Percentiles rank a stretch among this genome's conserved stretches.
These are phyloP conservation scores for Teratosphaeriaceae sp. DNA, from an alignment of 2,329 filamentous ascomycete species.

Conservation along the genomic window DNA sequence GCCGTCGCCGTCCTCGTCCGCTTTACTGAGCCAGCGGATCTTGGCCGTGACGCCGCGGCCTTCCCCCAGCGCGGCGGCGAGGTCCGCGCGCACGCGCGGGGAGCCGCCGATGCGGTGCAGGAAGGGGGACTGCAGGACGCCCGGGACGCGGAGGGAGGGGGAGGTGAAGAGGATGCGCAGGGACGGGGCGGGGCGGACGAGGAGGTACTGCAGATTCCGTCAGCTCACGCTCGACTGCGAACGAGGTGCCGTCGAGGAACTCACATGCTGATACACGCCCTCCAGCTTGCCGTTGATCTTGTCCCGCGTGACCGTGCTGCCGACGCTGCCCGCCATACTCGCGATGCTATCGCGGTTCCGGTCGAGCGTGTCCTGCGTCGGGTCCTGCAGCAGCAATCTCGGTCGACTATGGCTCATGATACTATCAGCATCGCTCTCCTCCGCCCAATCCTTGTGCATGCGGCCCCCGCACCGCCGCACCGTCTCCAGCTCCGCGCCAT, in stretches of 20 bases:
- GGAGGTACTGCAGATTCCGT: slow-evolving; percentile 34
- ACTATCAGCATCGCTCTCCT: slow-evolving; percentile 40
- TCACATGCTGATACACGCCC: slow-evolving; percentile 54
- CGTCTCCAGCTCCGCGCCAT: slow-evolving; percentile 57
- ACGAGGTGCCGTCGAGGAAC: slow-evolving; percentile 18
- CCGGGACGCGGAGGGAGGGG: slow-evolving; percentile 43
- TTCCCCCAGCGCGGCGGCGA: slow-evolving; percentile 55
- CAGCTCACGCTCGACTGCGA: not conserved
- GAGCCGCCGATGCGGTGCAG: slow-evolving; percentile 45
- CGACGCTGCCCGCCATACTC: slow-evolving; percentile 3
- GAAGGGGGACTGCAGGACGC: slow-evolving; percentile 44
- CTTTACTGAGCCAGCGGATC: slow-evolving; percentile 58
- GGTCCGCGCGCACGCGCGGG: slow-evolving; percentile 46
- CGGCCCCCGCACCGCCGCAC: slow-evolving; percentile 57
- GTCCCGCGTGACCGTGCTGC: slow-evolving; percentile 12
- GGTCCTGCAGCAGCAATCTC: slow-evolving; percentile 44
- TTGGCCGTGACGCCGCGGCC: slow-evolving; percentile 69
- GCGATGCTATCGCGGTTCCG: slow-evolving; percentile 12
- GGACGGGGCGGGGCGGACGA: slow-evolving; percentile 42
- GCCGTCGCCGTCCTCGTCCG: slow-evolving; percentile 33
- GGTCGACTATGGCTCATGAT: slow-evolving; percentile 32
- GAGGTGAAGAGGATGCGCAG: slow-evolving; percentile 46
- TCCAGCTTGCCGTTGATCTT: slow-evolving; percentile 37
- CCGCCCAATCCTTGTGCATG: slow-evolving; percentile 51
- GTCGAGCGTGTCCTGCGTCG: slow-evolving; percentile 28